These are phyloP conservation scores for Saturnispora zaruensis DNA, from an alignment of 805 yeast genomes.

Conservation along the genomic window DNA sequence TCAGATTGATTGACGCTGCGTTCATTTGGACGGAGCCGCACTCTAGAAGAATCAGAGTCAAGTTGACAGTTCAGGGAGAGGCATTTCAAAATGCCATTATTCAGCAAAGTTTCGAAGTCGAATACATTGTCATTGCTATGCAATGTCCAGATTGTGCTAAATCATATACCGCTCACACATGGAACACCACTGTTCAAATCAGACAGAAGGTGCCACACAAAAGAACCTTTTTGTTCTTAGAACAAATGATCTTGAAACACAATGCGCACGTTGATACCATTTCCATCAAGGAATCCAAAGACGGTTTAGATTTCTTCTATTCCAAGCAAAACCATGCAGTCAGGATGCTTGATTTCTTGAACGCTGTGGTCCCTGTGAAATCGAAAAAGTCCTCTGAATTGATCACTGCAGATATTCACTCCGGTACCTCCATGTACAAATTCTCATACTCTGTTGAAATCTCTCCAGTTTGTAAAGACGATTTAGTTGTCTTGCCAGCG, in stretches of 20 bases:
- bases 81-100: slow-evolving; percentile 86
- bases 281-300: slow-evolving; percentile 84
- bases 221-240: slow-evolving; percentile 91
- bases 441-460: slow-evolving; percentile 89
- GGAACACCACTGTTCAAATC: slow-evolving; percentile 97
- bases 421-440: slow-evolving; percentile 81
- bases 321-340: slow-evolving; percentile 83
- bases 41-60: slow-evolving; percentile 86
- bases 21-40: slow-evolving; percentile 99
- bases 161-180: slow-evolving; percentile 90
- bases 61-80: slow-evolving; percentile 93
- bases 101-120: slow-evolving; percentile 92
- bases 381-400: slow-evolving; percentile 83
- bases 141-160: slow-evolving; percentile 99
- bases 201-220: slow-evolving; percentile 97
- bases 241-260: slow-evolving; percentile 87
- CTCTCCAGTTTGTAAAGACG: slow-evolving; percentile 95
- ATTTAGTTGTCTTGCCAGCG: slow-evolving; percentile 84
- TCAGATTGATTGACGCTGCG: slow-evolving; percentile 83
- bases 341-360: slow-evolving; percentile 86
- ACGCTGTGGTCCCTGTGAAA: slow-evolving; percentile 77
- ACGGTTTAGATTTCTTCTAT: slow-evolving; percentile 92
- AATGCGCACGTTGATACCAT: slow-evolving; percentile 92
- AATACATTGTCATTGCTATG: slow-evolving; percentile 85
- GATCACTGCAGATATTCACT: slow-evolving; percentile 84